Conservation (phyloP, 306 rosid genomes). For the Fagus crenata region DNA sequence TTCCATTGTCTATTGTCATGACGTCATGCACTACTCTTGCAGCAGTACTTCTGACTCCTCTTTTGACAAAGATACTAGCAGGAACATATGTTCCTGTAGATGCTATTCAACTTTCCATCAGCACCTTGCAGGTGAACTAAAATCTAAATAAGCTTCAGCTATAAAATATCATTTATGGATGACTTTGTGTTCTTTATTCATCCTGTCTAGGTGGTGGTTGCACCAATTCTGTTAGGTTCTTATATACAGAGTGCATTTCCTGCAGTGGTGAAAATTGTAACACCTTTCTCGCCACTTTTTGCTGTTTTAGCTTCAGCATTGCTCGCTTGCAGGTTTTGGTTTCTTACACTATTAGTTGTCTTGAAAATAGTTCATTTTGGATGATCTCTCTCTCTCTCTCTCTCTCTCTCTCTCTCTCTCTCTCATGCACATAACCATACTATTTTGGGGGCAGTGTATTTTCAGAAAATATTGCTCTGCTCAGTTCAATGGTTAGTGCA, state of each 20-base stretch:
- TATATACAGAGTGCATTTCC: conserved; percentile 42
- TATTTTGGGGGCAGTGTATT: conserved; percentile 35
- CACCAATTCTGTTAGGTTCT: conserved; percentile 44
- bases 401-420: background rate
- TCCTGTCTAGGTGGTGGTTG: conserved; percentile 43
- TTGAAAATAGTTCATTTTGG: background rate
- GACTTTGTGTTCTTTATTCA: background rate
- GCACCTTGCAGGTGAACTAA: conserved; percentile 44
- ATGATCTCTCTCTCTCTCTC: background rate
- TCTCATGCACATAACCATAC: background rate
- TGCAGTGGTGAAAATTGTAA: conserved; percentile 24
- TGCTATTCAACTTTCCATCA: conserved; percentile 42
- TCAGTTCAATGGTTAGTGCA: conserved; percentile 30
- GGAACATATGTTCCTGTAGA: conserved; percentile 44
- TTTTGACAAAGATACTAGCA: conserved; percentile 39
- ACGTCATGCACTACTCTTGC: conserved; percentile 49
- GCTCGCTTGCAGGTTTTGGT: conserved; percentile 46
- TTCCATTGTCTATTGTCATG: conserved; percentile 50
- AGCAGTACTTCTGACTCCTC: conserved; percentile 44
- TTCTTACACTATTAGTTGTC: background rate
- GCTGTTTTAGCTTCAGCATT: conserved; percentile 46
- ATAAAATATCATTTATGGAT: background rate
- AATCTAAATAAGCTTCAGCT: background rate
- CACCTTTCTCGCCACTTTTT: conserved; percentile 44
- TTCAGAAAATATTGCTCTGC: conserved; percentile 40